These are phyloP conservation scores for Odontarrhena argentea DNA, from an alignment of 345 rosid genomes.

Conservation along the genomic window DNA sequence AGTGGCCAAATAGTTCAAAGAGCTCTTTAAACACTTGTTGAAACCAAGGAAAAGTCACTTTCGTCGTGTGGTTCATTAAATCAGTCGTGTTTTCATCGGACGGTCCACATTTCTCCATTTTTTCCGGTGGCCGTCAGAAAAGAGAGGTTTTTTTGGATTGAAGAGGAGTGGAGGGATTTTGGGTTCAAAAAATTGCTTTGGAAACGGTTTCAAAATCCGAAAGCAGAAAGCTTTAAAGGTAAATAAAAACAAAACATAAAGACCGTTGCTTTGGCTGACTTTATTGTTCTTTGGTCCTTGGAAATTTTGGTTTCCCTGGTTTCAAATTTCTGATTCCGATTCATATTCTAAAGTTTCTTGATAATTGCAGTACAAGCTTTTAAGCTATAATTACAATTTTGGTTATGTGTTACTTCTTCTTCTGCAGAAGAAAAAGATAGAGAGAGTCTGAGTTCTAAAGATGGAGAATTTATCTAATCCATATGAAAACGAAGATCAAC, in stretches of 20 bases:
- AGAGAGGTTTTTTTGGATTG: constrained; percentile 17
- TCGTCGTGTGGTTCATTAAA: constrained; percentile 16
- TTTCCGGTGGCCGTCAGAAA: constrained; percentile 16
- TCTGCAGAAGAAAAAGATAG: constrained; percentile 27
- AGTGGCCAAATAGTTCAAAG: constrained; percentile 5
- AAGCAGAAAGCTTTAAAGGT: constrained; percentile 48
- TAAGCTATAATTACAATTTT: constrained; percentile 13
- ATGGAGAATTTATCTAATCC: constrained; percentile 53
- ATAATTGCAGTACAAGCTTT: constrained; percentile 25
- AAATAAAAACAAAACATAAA: constrained; percentile 4
- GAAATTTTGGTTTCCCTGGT: constrained; percentile 34
- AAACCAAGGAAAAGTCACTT: constrained; percentile 34
- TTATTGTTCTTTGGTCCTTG: constrained; percentile 27
- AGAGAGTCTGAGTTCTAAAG: constrained; percentile 17
- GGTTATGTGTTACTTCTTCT: background rate
- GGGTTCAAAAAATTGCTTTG: constrained; percentile 22
- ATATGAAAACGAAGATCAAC: constrained; percentile 59
- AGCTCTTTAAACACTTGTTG: constrained; percentile 29
- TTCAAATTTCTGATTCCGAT: constrained; percentile 37
- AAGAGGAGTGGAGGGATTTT: constrained; percentile 26
- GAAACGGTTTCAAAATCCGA: constrained; percentile 56
- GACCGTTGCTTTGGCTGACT: constrained; percentile 57
- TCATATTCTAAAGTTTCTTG: constrained; percentile 32
- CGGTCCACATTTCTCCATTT: constrained; percentile 22
- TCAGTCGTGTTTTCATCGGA: constrained; percentile 14